Conservation (phyloP, 345 rosid genomes). For the Mallotus nudiflorus region DNA sequence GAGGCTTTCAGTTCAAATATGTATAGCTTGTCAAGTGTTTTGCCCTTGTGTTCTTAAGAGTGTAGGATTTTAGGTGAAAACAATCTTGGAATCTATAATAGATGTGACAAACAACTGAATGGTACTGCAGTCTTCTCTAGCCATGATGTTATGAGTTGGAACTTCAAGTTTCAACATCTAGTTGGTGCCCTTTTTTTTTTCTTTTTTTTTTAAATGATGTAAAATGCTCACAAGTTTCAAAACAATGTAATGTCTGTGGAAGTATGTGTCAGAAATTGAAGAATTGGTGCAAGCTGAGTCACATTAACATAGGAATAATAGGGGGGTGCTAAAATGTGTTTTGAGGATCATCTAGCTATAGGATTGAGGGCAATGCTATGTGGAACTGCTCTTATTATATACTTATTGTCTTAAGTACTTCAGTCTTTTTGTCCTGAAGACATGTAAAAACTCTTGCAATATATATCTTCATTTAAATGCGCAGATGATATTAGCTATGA, state of each 20-base stretch:
- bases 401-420: neutral
- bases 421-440: neutral
- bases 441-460: neutral
- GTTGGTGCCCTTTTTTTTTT: too few relatives aligned
- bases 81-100: neutral
- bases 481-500: neutral
- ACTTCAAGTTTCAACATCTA: too few relatives aligned
- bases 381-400: neutral
- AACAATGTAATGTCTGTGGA: neutral
- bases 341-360: constrained; percentile 1
- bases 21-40: neutral
- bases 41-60: neutral
- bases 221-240: too few relatives aligned
- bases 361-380: neutral
- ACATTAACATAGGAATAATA: neutral
- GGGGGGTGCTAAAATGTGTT: neutral
- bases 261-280: neutral
- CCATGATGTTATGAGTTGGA: too few relatives aligned
- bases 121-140: too few relatives aligned
- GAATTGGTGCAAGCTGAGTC: neutral
- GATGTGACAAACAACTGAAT: too few relatives aligned
- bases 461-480: neutral
- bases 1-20: neutral
- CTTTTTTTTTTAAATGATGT: too few relatives aligned
- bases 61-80: neutral